These are phyloP conservation scores for Elsinoe ampelina DNA, from an alignment of 2,329 filamentous ascomycete genomes.

Conservation along the genomic window DNA sequence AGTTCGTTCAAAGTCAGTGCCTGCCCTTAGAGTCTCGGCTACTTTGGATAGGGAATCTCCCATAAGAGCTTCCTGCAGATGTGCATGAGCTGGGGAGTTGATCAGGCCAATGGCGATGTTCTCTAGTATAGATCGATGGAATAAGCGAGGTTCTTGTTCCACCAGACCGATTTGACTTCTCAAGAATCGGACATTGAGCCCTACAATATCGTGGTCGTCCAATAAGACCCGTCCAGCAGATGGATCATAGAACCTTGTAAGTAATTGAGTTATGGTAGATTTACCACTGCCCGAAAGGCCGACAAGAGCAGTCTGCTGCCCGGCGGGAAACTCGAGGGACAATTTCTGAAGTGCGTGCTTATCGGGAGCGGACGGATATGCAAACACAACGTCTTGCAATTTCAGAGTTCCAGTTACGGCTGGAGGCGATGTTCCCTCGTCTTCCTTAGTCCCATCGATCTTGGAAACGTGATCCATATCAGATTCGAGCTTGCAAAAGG, in stretches of 20 bases:
- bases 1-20: slow-evolving; percentile 38
- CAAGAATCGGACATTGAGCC: slow-evolving; percentile 30
- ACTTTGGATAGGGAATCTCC: slow-evolving; percentile 42
- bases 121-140: slow-evolving; percentile 44
- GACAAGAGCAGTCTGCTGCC: slow-evolving; percentile 35
- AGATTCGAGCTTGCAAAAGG: slow-evolving; percentile 49
- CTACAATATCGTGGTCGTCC: slow-evolving; percentile 31
- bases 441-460: slow-evolving; percentile 30
- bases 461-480: slow-evolving; percentile 45
- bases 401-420: slow-evolving; percentile 21
- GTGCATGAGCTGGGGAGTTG: slow-evolving; percentile 29
- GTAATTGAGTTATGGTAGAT: slow-evolving; percentile 32
- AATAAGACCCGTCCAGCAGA: slow-evolving; percentile 26
- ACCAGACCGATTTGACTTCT: slow-evolving; percentile 32
- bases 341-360: slow-evolving; percentile 31
- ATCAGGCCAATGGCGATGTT: slow-evolving; percentile 45
- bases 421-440: slow-evolving; percentile 22
- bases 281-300: slow-evolving; percentile 36
- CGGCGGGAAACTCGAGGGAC: slow-evolving; percentile 30
- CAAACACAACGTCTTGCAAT: slow-evolving; percentile 33
- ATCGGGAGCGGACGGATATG: slow-evolving; percentile 34
- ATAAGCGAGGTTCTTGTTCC: slow-evolving; percentile 43
- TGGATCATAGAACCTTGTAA: slow-evolving; percentile 32
- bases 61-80: slow-evolving; percentile 40
- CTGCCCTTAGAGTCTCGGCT: slow-evolving; percentile 43